Evolutionary conservation across 805 yeast genomes (phyloP).

Genomic region (Martiniozyma abietophila): DNA sequence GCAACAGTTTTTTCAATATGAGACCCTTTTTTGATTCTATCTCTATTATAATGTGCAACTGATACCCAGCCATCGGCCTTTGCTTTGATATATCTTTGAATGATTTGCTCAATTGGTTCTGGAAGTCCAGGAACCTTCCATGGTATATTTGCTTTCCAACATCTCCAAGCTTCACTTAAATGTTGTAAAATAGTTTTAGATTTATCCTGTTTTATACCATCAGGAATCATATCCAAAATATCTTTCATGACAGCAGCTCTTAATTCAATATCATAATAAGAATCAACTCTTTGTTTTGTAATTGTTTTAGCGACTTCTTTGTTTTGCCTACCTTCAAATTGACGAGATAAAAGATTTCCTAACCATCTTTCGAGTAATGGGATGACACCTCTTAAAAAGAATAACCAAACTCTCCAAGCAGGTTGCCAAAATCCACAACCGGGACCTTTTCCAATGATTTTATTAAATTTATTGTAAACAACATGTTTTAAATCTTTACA

Average conservation of each 20-base stretch:
- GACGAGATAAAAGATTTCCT: slow-evolving; percentile 83
- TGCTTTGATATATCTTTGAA: slow-evolving; percentile 83
- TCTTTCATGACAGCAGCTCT: slow-evolving; percentile 94
- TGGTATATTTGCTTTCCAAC: slow-evolving; percentile 98
- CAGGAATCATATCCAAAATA: slow-evolving; percentile 95
- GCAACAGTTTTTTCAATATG: slow-evolving; percentile 92
- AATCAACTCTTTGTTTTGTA: slow-evolving; percentile 92
- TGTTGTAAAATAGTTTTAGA: slow-evolving; percentile 86
- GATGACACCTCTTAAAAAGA: slow-evolving; percentile 81
- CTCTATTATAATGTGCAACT: slow-evolving; percentile 87
- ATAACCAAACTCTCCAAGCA: slow-evolving; percentile 95
- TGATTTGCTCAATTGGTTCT: slow-evolving; percentile 75
- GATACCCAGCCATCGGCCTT: slow-evolving; percentile 97
- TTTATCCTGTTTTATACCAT: slow-evolving; percentile 79
- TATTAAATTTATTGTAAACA: slow-evolving; percentile 76
- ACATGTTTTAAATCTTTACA: slow-evolving; percentile 94
- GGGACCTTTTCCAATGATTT: slow-evolving; percentile 90
- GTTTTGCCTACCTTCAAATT: slow-evolving; percentile 89
- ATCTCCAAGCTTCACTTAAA: slow-evolving; percentile 96
- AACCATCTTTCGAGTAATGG: slow-evolving; percentile 94
- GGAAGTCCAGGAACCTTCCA: slow-evolving; percentile 98
- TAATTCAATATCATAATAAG: slow-evolving; percentile 87
- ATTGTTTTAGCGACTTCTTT: slow-evolving; percentile 90
- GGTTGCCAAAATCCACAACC: slow-evolving; percentile 99
- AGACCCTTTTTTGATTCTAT: slow-evolving; percentile 79